phyloP scores from a whole-genome alignment of 2,329 filamentous ascomycete genomes.

The Fusarium nanum region DNA sequence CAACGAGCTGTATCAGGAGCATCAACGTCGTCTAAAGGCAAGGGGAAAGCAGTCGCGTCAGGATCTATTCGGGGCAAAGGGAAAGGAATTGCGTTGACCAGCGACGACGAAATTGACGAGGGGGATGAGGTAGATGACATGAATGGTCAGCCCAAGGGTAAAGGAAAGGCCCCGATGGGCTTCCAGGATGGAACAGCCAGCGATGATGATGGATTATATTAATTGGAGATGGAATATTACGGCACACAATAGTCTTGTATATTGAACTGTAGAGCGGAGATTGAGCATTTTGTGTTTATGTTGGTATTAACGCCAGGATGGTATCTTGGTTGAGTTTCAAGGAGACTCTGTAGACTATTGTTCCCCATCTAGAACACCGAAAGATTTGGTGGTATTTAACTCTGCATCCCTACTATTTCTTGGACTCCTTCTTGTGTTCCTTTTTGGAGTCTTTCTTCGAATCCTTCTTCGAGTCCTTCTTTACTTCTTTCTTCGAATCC shows the following conservation, averaged over 20 bases:
- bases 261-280: constrained; percentile 22
- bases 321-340: constrained; percentile 34
- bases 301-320: constrained; percentile 34
- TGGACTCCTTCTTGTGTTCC: constrained; percentile 9
- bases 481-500: background rate
- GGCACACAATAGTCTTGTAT: constrained; percentile 32
- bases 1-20: constrained; percentile 44
- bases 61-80: constrained; percentile 49
- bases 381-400: constrained; percentile 21
- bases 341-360: constrained; percentile 27
- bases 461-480: background rate
- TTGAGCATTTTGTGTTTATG: constrained; percentile 26
- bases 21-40: constrained; percentile 49
- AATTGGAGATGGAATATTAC: constrained; percentile 20
- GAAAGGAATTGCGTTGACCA: constrained; percentile 49
- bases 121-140: constrained; percentile 50
- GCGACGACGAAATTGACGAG: constrained; percentile 51
- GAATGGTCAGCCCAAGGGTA: constrained; percentile 60
- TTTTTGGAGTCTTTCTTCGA: constrained; percentile 2
- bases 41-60: constrained; percentile 48
- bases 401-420: constrained; percentile 22
- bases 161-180: constrained; percentile 65
- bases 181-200: constrained; percentile 66
- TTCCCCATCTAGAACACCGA: constrained; percentile 8
- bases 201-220: constrained; percentile 69